phyloP scores from a whole-genome alignment of 1,284 basidiomycete species.

The Boletus sp. region DNA sequence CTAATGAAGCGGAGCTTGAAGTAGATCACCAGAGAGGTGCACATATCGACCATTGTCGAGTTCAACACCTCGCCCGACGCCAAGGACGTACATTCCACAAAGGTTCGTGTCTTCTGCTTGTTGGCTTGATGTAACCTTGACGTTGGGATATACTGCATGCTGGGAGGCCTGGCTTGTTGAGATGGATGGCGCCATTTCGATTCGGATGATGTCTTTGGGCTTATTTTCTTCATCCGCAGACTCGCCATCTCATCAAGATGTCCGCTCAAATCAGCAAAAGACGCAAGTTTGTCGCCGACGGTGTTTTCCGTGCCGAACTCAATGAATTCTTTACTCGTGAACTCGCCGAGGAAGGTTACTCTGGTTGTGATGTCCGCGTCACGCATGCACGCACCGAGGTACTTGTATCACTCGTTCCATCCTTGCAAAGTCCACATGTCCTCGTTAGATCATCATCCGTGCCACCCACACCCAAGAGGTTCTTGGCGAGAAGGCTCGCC shows the following conservation, averaged over 20 bases:
- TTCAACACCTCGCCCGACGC: constrained; percentile 18
- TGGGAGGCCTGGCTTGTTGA: constrained; percentile 1
- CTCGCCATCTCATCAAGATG: constrained; percentile 45
- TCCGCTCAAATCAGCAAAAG: constrained; percentile 89
- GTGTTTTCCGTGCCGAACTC: constrained; percentile 97
- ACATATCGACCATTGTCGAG: constrained; percentile 16
- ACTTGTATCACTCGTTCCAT: constrained; percentile 16
- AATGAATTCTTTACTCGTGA: constrained; percentile 99
- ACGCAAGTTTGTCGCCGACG: constrained; percentile 97
- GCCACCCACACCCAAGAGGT: constrained; percentile 99
- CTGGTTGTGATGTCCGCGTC: constrained; percentile 99
- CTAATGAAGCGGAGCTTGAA: constrained; percentile 29
- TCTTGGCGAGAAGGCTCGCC: constrained; percentile 98
- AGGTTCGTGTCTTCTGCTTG: constrained; percentile 23
- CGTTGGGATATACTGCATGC: not conserved
- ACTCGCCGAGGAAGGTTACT: constrained; percentile 99
- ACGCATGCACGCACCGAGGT: constrained; percentile 99
- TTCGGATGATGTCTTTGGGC: constrained; percentile 21
- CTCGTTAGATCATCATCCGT: constrained; percentile 92
- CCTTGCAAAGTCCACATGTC: constrained; percentile 3
- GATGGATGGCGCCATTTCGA: constrained; percentile 21
- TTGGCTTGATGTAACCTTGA: not conserved
- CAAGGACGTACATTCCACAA: constrained; percentile 19
- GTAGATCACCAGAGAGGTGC: constrained; percentile 9
- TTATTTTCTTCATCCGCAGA: constrained; percentile 22